Conservation (phyloP, 305 asterid genomes). For the Solanum hybrid region DNA sequence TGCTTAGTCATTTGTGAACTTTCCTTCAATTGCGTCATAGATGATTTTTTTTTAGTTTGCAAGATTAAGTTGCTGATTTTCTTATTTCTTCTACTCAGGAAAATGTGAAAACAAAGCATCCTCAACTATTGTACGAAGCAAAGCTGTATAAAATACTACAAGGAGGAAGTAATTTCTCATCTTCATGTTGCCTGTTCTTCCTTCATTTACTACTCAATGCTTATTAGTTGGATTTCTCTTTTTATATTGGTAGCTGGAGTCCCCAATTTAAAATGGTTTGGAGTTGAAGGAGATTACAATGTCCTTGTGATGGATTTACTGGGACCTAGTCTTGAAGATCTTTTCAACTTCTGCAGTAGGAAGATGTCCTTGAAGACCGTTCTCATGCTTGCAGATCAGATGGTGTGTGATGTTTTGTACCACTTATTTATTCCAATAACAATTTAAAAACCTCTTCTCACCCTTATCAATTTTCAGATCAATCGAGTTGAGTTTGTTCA, state of each 20-base stretch:
- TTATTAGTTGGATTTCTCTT: not conserved
- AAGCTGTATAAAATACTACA: slow-evolving; percentile 77
- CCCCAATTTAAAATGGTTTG: slow-evolving; percentile 74
- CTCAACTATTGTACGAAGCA: slow-evolving; percentile 68
- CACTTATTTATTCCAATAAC: not conserved
- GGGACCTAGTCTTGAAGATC: slow-evolving; percentile 95
- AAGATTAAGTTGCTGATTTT: not conserved
- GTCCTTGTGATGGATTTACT: slow-evolving; percentile 87
- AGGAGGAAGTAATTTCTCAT: slow-evolving; percentile 71
- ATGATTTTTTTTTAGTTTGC: not conserved
- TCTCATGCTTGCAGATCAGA: slow-evolving; percentile 94
- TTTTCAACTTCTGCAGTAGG: slow-evolving; percentile 78
- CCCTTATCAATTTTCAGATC: slow-evolving; percentile 38
- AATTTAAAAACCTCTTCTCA: not conserved
- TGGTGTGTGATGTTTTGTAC: slow-evolving; percentile 32
- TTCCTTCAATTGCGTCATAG: not conserved
- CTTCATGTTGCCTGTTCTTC: not conserved
- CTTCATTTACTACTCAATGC: not conserved
- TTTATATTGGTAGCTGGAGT: slow-evolving; percentile 48
- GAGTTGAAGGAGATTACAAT: slow-evolving; percentile 87
- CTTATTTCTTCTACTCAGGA: slow-evolving; percentile 40
- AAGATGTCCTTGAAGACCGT: slow-evolving; percentile 82
- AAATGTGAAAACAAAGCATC: slow-evolving; percentile 81
- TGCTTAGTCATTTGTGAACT: not conserved
- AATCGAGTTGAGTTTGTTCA: slow-evolving; percentile 71